These are phyloP conservation scores for Xylaria sp. DNA, from an alignment of 2,329 filamentous ascomycete genomes.

Conservation along the genomic window DNA sequence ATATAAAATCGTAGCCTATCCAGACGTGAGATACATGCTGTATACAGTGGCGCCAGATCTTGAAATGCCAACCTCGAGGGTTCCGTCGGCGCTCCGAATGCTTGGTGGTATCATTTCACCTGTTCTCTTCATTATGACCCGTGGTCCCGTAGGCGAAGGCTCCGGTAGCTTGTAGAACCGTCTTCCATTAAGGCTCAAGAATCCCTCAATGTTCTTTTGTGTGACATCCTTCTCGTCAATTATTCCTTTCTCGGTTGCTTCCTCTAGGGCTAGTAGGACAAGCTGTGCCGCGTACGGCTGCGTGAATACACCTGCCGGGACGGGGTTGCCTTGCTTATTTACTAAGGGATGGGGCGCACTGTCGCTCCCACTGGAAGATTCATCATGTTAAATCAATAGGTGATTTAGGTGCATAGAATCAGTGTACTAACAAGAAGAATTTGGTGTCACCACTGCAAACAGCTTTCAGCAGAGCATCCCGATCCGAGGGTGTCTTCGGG, in stretches of 20 bases:
- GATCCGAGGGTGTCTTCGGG: constrained; percentile 76
- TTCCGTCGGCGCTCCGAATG: constrained; percentile 54
- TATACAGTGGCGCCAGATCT: constrained; percentile 56
- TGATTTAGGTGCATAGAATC: neutral
- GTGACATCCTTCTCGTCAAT: constrained; percentile 65
- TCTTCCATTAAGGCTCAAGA: constrained; percentile 65
- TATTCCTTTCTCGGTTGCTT: constrained; percentile 66
- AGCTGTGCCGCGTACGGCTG: constrained; percentile 67
- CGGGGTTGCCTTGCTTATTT: constrained; percentile 61
- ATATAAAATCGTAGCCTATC: constrained; percentile 34
- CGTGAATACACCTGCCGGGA: constrained; percentile 82
- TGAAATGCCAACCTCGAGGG: constrained; percentile 58
- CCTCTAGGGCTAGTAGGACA: constrained; percentile 72
- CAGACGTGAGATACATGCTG: constrained; percentile 51
- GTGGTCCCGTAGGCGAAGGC: constrained; percentile 57
- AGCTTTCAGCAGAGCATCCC: constrained; percentile 63
- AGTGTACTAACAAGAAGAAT: constrained; percentile 62
- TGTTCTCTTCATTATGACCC: constrained; percentile 67
- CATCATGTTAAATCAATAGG: constrained; percentile 26
- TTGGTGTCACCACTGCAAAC: constrained; percentile 59
- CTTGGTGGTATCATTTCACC: constrained; percentile 57
- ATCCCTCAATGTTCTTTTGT: constrained; percentile 64
- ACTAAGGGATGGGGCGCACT: constrained; percentile 71
- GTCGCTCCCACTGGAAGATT: constrained; percentile 61
- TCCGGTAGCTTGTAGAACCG: constrained; percentile 65